Evolutionary conservation across 768 basidiomycete genomes (phyloP).

Genomic region (Podaxis sp.): DNA sequence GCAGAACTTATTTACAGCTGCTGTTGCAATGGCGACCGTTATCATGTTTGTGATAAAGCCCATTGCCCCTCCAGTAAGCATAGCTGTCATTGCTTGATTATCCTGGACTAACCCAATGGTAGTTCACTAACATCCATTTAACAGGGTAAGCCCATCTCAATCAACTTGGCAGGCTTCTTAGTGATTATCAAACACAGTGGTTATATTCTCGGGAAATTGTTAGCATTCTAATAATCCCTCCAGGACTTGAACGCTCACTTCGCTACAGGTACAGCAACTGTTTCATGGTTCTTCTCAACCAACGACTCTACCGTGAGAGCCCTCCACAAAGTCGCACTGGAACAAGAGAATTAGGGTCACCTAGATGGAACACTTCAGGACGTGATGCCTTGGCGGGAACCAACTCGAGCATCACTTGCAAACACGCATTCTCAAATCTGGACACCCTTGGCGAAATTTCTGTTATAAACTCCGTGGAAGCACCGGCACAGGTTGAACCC

Average conservation of each 20-base stretch:
- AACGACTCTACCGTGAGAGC: slow-evolving; percentile 2
- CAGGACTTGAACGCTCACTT: neutral
- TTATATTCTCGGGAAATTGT: slow-evolving; percentile 9
- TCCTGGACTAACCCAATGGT: neutral
- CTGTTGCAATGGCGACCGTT: slow-evolving; percentile 3
- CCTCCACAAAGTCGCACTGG: neutral
- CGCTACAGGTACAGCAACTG: slow-evolving; percentile 9
- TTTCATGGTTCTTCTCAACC: slow-evolving; percentile 14
- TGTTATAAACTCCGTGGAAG: neutral
- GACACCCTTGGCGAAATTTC: neutral
- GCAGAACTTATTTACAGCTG: neutral
- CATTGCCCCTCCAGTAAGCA: slow-evolving; percentile 8
- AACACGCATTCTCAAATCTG: neutral
- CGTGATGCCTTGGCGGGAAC: neutral
- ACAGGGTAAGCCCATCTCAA: neutral
- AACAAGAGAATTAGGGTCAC: neutral
- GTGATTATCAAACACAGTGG: neutral
- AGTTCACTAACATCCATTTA: neutral
- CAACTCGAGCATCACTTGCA: neutral
- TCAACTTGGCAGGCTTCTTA: no score
- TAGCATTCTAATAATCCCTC: neutral
- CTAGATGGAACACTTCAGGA: neutral
- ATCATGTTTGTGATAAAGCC: neutral
- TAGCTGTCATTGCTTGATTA: neutral
- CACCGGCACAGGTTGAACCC: neutral